Evolutionary conservation across 768 basidiomycete genomes (phyloP).

Genomic region (Leccinellum luteum): DNA sequence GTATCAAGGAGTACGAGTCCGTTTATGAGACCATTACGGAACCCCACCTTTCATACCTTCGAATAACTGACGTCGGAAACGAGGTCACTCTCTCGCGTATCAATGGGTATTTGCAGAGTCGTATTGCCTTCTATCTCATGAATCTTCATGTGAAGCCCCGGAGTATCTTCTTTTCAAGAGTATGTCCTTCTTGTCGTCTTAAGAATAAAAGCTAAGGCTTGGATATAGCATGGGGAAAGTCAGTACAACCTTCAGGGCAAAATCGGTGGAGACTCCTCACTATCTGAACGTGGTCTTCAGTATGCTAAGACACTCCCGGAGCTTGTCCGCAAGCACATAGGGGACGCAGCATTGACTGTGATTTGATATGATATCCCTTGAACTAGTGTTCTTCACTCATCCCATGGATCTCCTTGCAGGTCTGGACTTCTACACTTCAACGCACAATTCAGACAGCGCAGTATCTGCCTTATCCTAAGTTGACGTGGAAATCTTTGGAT

Average conservation of each 20-base stretch:
- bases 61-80: slow-evolving; percentile 90
- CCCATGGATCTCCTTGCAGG: slow-evolving; percentile 42
- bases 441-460: slow-evolving; percentile 91
- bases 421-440: slow-evolving; percentile 98
- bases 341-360: slow-evolving; percentile 83
- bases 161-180: slow-evolving; percentile 93
- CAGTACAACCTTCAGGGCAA: slow-evolving; percentile 95
- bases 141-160: slow-evolving; percentile 96
- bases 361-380: slow-evolving; percentile 17
- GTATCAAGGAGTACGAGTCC: slow-evolving; percentile 91
- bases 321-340: slow-evolving; percentile 87
- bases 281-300: slow-evolving; percentile 80
- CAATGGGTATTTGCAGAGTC: slow-evolving; percentile 92
- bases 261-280: slow-evolving; percentile 93
- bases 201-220: slow-evolving; percentile 3
- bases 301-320: slow-evolving; percentile 86
- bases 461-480: slow-evolving; percentile 77
- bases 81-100: slow-evolving; percentile 85
- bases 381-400: not conserved
- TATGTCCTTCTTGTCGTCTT: slow-evolving; percentile 38
- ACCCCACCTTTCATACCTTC: slow-evolving; percentile 83
- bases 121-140: slow-evolving; percentile 98
- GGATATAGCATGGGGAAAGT: slow-evolving; percentile 88
- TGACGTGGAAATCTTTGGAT: slow-evolving; percentile 98
- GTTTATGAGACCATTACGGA: slow-evolving; percentile 96